These are phyloP conservation scores for Colletotrichum caudatum DNA, from an alignment of 2,329 filamentous ascomycete genomes.

Conservation along the genomic window DNA sequence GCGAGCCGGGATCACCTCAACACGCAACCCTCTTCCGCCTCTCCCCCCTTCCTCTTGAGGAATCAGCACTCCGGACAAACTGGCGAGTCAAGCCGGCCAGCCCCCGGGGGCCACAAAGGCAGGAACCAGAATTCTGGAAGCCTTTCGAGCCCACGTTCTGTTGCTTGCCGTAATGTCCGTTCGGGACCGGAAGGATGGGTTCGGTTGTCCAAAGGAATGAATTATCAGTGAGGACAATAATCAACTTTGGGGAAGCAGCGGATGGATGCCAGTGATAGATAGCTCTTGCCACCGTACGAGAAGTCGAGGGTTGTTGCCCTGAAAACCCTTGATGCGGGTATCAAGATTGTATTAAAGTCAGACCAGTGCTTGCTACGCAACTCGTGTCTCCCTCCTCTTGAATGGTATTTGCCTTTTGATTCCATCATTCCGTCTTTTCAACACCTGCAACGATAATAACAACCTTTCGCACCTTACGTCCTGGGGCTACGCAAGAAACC, in stretches of 20 bases:
- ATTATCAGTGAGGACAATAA: neutral
- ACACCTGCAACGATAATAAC: neutral
- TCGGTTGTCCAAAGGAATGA: neutral
- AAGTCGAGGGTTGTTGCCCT: neutral
- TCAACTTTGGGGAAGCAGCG: too few relatives aligned
- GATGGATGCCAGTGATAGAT: neutral
- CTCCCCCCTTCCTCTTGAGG: neutral
- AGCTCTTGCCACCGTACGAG: neutral
- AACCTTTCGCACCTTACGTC: constrained; percentile 52
- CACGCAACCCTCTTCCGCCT: too few relatives aligned
- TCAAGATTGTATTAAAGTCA: constrained; percentile 6
- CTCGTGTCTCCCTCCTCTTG: neutral
- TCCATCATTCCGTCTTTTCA: neutral
- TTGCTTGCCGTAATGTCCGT: neutral
- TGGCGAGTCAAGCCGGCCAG: neutral
- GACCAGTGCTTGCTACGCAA: neutral
- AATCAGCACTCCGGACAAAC: neutral
- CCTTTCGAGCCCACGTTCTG: neutral
- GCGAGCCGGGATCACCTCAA: neutral
- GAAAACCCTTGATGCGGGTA: constrained; percentile 1
- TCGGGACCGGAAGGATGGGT: neutral
- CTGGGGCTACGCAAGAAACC: constrained; percentile 78
- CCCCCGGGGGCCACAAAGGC: neutral
- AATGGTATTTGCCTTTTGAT: neutral
- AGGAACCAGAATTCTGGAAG: neutral